A percentile compares a stretch with the other conserved stretches of the same genome.
These are phyloP conservation scores for Vitis hybrid DNA, from an alignment of 177 flowering plant species.

Conservation along the genomic window DNA sequence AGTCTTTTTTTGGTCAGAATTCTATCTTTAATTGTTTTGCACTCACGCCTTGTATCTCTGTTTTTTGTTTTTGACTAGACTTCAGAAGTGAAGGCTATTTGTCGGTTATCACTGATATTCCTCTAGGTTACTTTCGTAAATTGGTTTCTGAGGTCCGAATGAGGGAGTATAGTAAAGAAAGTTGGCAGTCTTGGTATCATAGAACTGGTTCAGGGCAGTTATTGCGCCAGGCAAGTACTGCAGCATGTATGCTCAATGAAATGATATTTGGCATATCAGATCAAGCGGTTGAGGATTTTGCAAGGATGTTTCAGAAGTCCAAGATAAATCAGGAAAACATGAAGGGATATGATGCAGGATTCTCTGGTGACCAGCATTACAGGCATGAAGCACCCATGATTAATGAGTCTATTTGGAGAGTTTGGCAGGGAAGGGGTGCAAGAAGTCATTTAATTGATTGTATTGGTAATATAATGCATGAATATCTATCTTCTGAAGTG, in stretches of 20 bases:
- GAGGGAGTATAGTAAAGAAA: conserved; percentile 56
- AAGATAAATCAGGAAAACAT: conserved; percentile 18
- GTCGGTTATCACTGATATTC: conserved; percentile 62
- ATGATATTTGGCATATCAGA: conserved; percentile 85
- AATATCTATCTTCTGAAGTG: conserved; percentile 78
- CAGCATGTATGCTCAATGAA: conserved; percentile 82
- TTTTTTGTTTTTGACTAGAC: conserved; percentile 42
- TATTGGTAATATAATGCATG: conserved; percentile 79
- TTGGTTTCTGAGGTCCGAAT: conserved; percentile 66
- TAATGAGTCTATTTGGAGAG: conserved; percentile 41
- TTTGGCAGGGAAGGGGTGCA: conserved; percentile 24
- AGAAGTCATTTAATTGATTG: conserved; percentile 60
- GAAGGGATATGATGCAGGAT: conserved; percentile 14
- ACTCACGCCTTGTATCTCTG: conserved; percentile 4
- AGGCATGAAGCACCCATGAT: conserved; percentile 2
- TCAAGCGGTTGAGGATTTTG: conserved; percentile 39
- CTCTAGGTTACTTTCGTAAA: conserved; percentile 58
- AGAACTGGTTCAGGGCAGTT: conserved; percentile 76
- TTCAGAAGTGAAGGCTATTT: conserved; percentile 47
- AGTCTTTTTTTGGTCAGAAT: conserved; percentile 1
- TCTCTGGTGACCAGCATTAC: conserved; percentile 18
- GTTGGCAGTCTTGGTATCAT: conserved; percentile 82
- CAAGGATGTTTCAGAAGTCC: conserved; percentile 44
- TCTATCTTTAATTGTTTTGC: background rate
- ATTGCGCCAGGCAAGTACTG: conserved; percentile 82